phyloP scores from a whole-genome alignment of 1,139 yeast species.

The Sugiyamaella novakii region DNA sequence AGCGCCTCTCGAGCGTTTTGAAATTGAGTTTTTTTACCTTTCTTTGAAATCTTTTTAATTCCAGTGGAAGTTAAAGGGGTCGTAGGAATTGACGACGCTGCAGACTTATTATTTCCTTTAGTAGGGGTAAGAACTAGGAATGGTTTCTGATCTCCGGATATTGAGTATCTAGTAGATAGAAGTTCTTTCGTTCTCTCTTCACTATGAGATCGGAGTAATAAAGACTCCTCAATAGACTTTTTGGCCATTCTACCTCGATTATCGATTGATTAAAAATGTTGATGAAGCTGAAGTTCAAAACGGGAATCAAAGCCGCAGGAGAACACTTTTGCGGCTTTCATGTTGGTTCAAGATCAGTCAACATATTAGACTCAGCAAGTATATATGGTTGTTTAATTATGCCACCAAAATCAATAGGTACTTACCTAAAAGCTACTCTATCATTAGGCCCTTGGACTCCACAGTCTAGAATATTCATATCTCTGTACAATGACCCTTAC shows the following conservation, averaged over 20 bases:
- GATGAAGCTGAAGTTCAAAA: neutral
- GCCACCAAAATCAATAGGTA: slow-evolving; percentile 1
- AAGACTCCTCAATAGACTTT: slow-evolving; percentile 49
- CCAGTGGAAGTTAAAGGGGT: slow-evolving; percentile 24
- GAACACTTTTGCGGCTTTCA: neutral
- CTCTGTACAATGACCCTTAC: slow-evolving; percentile 65
- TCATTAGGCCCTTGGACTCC: slow-evolving; percentile 9
- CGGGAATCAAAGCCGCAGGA: neutral
- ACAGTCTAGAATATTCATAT: slow-evolving; percentile 40
- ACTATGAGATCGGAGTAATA: slow-evolving; percentile 54
- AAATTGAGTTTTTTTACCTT: slow-evolving; percentile 5
- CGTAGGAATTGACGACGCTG: slow-evolving; percentile 28
- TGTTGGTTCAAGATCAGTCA: neutral
- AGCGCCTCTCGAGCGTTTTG: slow-evolving; percentile 24
- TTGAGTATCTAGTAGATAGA: slow-evolving; percentile 58
- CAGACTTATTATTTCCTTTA: slow-evolving; percentile 32
- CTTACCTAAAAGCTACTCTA: slow-evolving; percentile 9
- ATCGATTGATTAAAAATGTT: neutral
- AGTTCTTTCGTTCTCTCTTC: slow-evolving; percentile 51
- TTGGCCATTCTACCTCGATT: slow-evolving; percentile 6
- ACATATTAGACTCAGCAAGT: too few species aligned
- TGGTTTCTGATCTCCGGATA: slow-evolving; percentile 61
- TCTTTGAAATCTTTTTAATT: neutral
- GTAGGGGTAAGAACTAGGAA: slow-evolving; percentile 53
- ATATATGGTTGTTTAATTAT: neutral